Percentiles rank a stretch among this genome's conserved stretches.
phyloP scores from a whole-genome alignment of 2,329 filamentous ascomycete genomes.

The Hypoxylon sp. region DNA sequence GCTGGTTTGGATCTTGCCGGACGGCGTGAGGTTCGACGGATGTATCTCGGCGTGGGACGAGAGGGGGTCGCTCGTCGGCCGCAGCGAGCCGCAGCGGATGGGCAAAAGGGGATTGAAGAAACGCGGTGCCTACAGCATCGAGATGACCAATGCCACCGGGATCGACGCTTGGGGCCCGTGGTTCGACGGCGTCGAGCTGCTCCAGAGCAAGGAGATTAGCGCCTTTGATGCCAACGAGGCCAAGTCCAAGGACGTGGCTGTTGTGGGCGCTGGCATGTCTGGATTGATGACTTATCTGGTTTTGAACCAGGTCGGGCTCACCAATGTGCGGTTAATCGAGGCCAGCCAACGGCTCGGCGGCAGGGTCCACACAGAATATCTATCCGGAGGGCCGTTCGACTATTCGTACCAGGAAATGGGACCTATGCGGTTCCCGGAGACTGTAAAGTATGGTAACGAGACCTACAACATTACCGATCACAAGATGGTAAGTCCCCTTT shows the following conservation, averaged over 20 bases:
- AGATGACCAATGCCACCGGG: conserved; percentile 60
- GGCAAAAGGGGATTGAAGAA: conserved; percentile 42
- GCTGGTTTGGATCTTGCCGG: conserved; percentile 48
- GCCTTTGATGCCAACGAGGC: conserved; percentile 59
- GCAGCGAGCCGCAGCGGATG: conserved; percentile 46
- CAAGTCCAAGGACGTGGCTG: conserved; percentile 67
- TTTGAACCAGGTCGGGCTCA: conserved; percentile 61
- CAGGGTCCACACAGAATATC: conserved; percentile 69
- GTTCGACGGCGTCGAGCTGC: conserved; percentile 70
- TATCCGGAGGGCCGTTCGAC: conserved; percentile 64
- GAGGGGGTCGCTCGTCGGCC: conserved; percentile 45
- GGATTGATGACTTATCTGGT: conserved; percentile 66
- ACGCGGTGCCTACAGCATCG: conserved; percentile 43
- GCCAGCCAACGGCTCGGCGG: conserved; percentile 67
- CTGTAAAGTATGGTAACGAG: conserved; percentile 59
- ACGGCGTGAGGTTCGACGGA: conserved; percentile 44
- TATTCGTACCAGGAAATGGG: conserved; percentile 75
- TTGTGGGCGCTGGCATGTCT: conserved; percentile 71
- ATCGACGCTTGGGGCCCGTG: conserved; percentile 62
- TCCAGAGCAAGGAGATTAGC: conserved; percentile 62
- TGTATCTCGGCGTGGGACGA: conserved; percentile 53
- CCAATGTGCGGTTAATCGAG: conserved; percentile 69
- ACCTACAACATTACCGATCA: conserved; percentile 68
- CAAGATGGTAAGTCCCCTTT: conserved; percentile 58
- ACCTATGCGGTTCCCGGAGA: conserved; percentile 69